Conservation (phyloP, 2,329 filamentous ascomycete species). For the Colletotrichum eremochloae region DNA sequence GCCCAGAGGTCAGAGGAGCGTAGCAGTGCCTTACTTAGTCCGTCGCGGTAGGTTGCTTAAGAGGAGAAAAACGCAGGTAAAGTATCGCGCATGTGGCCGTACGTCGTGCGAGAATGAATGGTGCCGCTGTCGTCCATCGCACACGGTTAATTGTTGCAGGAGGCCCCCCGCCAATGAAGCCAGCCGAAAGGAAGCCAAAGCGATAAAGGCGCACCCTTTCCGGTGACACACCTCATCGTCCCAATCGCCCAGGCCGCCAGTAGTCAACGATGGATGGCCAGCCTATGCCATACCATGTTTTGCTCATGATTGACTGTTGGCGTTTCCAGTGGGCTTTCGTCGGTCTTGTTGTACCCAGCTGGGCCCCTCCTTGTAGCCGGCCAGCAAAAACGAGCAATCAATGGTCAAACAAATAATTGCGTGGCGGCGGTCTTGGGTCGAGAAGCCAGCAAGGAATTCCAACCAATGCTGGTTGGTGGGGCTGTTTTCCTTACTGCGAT, state of each 20-base stretch:
- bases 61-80: neutral
- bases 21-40: too few species aligned
- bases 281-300: conserved; percentile 12
- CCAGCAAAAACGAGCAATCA: neutral
- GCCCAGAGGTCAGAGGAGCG: neutral
- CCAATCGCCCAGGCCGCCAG: conserved; percentile 16
- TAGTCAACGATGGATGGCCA: conserved; percentile 1
- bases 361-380: neutral
- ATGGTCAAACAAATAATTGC: neutral
- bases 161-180: conserved; percentile 38
- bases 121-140: conserved; percentile 35
- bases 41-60: neutral
- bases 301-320: neutral
- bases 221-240: conserved; percentile 24
- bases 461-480: neutral
- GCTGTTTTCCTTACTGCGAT: neutral
- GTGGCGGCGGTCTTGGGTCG: neutral
- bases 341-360: neutral
- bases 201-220: conserved; percentile 29
- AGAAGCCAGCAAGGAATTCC: neutral
- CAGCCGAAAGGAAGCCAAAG: conserved; percentile 30
- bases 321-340: neutral
- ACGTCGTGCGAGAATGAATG: conserved; percentile 23
- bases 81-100: conserved; percentile 10
- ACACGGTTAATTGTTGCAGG: conserved; percentile 29